Evolutionary conservation across 2,329 filamentous ascomycete genomes (phyloP).

Genomic region (Aspergillus niger): DNA sequence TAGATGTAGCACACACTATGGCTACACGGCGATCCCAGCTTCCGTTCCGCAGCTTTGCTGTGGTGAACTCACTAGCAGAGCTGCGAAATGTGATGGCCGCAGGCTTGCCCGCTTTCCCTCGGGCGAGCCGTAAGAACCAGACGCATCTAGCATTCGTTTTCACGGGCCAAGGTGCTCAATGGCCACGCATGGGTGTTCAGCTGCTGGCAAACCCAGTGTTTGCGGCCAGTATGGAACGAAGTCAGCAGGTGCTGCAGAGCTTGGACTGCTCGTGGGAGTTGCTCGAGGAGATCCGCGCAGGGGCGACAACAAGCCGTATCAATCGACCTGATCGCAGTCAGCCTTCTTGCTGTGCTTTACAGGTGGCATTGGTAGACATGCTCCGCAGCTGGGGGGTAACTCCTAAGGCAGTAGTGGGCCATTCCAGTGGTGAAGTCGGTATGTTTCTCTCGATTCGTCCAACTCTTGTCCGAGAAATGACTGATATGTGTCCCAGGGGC

Average conservation of each 20-base stretch:
- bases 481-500: slow-evolving; percentile 18
- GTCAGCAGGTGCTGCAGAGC: background rate
- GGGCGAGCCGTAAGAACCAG: slow-evolving; percentile 18
- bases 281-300: slow-evolving; percentile 22
- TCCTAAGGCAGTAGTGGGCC: slow-evolving; percentile 28
- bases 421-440: slow-evolving; percentile 36
- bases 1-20: slow-evolving; percentile 20
- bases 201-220: slow-evolving; percentile 31
- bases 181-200: slow-evolving; percentile 45
- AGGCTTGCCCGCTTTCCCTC: slow-evolving; percentile 15
- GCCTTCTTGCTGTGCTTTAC: slow-evolving; percentile 27
- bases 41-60: slow-evolving; percentile 23
- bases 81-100: background rate
- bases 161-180: slow-evolving; percentile 50
- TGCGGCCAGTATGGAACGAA: slow-evolving; percentile 12
- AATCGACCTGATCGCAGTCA: slow-evolving; percentile 31
- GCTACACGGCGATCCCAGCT: slow-evolving; percentile 21
- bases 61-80: slow-evolving; percentile 11
- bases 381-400: slow-evolving; percentile 22
- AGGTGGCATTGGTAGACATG: slow-evolving; percentile 31
- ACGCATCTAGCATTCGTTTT: slow-evolving; percentile 36
- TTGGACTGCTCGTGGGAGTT: slow-evolving; percentile 31
- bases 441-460: background rate
- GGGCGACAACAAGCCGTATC: slow-evolving; percentile 14
- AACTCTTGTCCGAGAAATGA: no score